Percentiles rank a stretch among this genome's conserved stretches.
These are phyloP conservation scores for Boletus reticulatus DNA, from an alignment of 768 basidiomycete genomes.

Conservation along the genomic window DNA sequence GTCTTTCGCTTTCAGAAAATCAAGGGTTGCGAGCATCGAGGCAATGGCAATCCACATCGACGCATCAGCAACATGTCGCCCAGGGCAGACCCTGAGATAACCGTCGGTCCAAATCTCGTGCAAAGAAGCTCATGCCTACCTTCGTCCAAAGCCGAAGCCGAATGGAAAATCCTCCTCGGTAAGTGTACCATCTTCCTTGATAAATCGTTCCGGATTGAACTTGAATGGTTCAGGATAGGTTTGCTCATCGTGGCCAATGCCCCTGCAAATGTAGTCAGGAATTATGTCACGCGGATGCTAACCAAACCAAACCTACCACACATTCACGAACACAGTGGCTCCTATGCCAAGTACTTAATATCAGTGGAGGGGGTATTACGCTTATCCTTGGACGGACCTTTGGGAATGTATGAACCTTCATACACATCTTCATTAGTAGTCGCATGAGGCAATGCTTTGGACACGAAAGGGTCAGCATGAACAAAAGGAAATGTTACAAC, in stretches of 20 bases:
- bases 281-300: not conserved
- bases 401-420: constrained; percentile 23
- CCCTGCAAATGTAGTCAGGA: constrained; percentile 27
- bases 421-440: constrained; percentile 22
- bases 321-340: constrained; percentile 20
- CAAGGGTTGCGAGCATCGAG: constrained; percentile 23
- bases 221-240: constrained; percentile 38
- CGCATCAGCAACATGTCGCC: constrained; percentile 18
- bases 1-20: constrained; percentile 23
- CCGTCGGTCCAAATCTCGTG: not conserved
- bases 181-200: constrained; percentile 17
- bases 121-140: constrained; percentile 7
- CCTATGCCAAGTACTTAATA: constrained; percentile 8
- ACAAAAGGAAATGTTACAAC: not conserved
- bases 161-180: constrained; percentile 2
- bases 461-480: not conserved
- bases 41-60: constrained; percentile 27
- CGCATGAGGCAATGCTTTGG: constrained; percentile 22
- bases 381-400: constrained; percentile 14
- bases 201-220: constrained; percentile 42
- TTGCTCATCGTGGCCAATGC: constrained; percentile 36
- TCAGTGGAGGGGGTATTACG: not conserved
- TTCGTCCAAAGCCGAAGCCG: constrained; percentile 28
- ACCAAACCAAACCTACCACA: constrained; percentile 15
- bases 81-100: constrained; percentile 21